These are phyloP conservation scores for Arthrobotrys conoides DNA, from an alignment of 2,329 filamentous ascomycete species.

Conservation along the genomic window DNA sequence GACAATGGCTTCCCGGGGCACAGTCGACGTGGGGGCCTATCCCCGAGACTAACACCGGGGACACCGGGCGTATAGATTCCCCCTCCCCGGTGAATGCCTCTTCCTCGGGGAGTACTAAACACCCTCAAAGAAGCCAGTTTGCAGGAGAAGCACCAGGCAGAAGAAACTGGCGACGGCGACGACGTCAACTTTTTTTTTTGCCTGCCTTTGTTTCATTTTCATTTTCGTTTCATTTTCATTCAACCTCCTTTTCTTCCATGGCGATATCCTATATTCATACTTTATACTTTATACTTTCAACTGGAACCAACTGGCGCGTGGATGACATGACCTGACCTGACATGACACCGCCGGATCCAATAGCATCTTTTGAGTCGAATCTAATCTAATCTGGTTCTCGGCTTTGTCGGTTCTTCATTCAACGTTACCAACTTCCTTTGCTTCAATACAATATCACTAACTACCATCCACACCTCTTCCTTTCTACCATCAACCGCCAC, in stretches of 20 bases:
- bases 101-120: not conserved
- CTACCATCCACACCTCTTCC: not conserved
- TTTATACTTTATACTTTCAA: no score
- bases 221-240: not conserved
- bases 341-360: not conserved
- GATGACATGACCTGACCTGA: not conserved
- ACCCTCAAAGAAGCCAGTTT: conserved; percentile 45
- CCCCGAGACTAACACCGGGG: not conserved
- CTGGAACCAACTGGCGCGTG: not conserved
- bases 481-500: conserved; percentile 4
- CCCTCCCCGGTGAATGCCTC: not conserved
- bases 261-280: not conserved
- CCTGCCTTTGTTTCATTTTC: not conserved
- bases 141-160: conserved; percentile 10
- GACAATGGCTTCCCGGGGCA: no score
- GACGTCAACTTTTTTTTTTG: not conserved
- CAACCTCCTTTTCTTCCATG: conserved; percentile 16
- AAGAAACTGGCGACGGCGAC: conserved; percentile 1
- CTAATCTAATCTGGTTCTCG: not conserved
- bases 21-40: no score
- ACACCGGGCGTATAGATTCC: no score
- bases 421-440: not conserved
- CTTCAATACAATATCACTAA: not conserved
- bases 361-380: not conserved
- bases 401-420: conserved; percentile 1